A percentile compares a stretch with the other conserved stretches of the same genome.
Evolutionary conservation across 2,329 filamentous ascomycete species (phyloP).

Genomic region (Colletotrichum somersetense): DNA sequence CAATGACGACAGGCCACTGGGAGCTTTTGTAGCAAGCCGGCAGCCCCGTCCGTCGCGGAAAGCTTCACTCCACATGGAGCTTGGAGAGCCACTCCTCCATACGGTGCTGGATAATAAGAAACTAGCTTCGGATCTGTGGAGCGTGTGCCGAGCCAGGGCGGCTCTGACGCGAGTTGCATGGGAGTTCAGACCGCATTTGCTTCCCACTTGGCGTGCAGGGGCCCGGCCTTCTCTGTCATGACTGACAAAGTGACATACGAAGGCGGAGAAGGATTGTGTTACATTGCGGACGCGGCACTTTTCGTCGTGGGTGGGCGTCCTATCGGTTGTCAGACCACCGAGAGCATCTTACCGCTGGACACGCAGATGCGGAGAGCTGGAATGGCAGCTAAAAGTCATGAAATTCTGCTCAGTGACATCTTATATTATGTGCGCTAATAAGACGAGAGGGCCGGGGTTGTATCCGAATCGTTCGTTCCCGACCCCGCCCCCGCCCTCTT

Average conservation of each 20-base stretch:
- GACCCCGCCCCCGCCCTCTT: neutral
- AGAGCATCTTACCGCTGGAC: neutral
- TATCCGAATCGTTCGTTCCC: neutral
- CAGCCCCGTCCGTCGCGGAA: constrained; percentile 1
- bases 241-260: neutral
- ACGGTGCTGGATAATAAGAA: neutral
- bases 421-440: neutral
- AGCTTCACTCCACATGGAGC: constrained; percentile 34
- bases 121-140: neutral
- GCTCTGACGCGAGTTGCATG: neutral
- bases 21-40: constrained; percentile 12
- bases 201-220: constrained; percentile 4
- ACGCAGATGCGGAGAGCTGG: neutral
- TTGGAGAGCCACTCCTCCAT: constrained; percentile 24
- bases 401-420: neutral
- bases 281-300: neutral
- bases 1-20: neutral
- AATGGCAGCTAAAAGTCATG: neutral
- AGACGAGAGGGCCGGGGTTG: neutral
- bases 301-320: neutral
- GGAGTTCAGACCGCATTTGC: neutral
- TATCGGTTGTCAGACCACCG: neutral
- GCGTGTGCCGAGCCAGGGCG: neutral
- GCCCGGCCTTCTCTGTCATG: constrained; percentile 14
- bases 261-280: neutral